Evolutionary conservation across 1,284 basidiomycete species (phyloP), one percentile per base, ranked within the genome.

Genomic region (Heterobasidion parviporum): DNA sequence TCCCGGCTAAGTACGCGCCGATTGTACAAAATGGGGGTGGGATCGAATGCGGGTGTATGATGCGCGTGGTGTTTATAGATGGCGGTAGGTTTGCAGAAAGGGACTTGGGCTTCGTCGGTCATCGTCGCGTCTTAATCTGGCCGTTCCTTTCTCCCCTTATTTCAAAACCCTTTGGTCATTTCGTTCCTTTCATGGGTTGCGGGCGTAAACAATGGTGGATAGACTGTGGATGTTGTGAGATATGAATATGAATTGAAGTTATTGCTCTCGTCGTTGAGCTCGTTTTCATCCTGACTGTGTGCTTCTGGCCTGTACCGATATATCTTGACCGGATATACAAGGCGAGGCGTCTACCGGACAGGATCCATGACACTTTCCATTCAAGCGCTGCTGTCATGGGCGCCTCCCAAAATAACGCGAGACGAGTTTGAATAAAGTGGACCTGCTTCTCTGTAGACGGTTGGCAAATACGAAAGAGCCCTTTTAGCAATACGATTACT

Each of bases 1-100:
- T 62, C 57, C 64, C 16, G 34, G n/a, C 15, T 51, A 34, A 51
- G 46, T 4, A 8, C 38, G 38, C 38, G 38, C 38, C n/a, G 38
- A 41, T 26, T 5, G 26, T 26, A 26, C 26, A 26, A 26, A 26
- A 26, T 26, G 26, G 26, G 26, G 26, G 26, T 26, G 26, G 26
- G 26, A 26, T 26, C 26, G 26, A 26, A 26, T 26, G 26, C 4
- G 3, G 3, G 26, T 26, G 26, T 26, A 26, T 26, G 26, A 26
- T 26, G 26, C 26, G 26, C 26, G 26, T 26, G 26, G 26, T 26
- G 26, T 6, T 26, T 26, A 5, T 26, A 26, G 26, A 26, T 26
- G 4, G 26, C 26, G 26, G 26, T 26, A 26, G 26, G 26, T 26
- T 26, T 26, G 26, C 26, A 26, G 26, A 26, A 26, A 26, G 26